Percentiles rank a stretch among this genome's conserved stretches.
Conservation (phyloP, 2,329 filamentous ascomycete genomes). For the Paramyrothecium sp. region DNA sequence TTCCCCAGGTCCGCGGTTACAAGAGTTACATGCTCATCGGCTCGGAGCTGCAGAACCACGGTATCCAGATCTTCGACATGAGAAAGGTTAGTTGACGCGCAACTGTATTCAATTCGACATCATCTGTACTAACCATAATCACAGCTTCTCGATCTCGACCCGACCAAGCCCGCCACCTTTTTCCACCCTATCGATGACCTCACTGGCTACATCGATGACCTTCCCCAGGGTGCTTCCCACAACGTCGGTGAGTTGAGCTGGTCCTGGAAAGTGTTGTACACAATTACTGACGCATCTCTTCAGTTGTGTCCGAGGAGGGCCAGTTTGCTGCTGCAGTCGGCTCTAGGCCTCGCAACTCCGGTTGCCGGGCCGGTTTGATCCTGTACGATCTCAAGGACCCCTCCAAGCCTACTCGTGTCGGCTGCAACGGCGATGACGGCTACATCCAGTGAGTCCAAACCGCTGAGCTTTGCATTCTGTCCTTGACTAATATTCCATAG, state of each 20-base stretch:
- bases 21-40: conserved; percentile 36
- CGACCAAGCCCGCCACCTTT: conserved; percentile 28
- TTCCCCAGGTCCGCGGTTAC: conserved; percentile 32
- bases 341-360: conserved; percentile 33
- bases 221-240: conserved; percentile 42
- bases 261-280: too few relatives aligned
- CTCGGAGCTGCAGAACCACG: conserved; percentile 46
- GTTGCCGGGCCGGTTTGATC: conserved; percentile 50
- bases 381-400: conserved; percentile 58
- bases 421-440: conserved; percentile 31
- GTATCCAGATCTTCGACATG: conserved; percentile 64
- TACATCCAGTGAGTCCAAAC: not conserved
- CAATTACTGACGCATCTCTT: not conserved
- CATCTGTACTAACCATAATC: conserved; percentile 4
- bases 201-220: conserved; percentile 30
- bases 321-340: conserved; percentile 45
- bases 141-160: conserved; percentile 40
- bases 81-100: conserved; percentile 27
- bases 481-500: not conserved
- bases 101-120: not conserved
- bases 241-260: conserved; percentile 33
- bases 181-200: conserved; percentile 31
- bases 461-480: not conserved
- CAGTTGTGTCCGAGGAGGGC: conserved; percentile 44
- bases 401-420: conserved; percentile 48